These are phyloP conservation scores for Atkinsonella texensis DNA, from an alignment of 2,329 filamentous ascomycete species.

Conservation along the genomic window DNA sequence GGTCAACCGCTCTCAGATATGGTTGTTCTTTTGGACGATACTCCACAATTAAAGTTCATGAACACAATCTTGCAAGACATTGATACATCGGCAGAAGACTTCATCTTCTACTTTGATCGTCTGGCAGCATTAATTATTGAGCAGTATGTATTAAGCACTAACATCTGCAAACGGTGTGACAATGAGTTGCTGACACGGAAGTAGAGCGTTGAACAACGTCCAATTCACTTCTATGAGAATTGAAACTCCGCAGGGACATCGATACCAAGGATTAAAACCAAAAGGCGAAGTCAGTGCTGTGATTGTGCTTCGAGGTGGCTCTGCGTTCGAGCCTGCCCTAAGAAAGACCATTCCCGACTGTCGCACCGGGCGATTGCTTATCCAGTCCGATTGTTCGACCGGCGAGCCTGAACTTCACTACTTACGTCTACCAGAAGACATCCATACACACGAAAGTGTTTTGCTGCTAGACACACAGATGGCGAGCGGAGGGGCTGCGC, in stretches of 20 bases:
- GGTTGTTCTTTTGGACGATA: constrained; percentile 63
- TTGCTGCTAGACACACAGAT: constrained; percentile 88
- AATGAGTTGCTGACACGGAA: constrained; percentile 8
- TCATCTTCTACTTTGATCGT: constrained; percentile 95
- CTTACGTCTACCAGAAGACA: constrained; percentile 63
- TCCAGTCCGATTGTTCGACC: constrained; percentile 75
- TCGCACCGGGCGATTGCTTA: constrained; percentile 75
- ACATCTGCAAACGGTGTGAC: not conserved
- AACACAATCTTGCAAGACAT: constrained; percentile 82
- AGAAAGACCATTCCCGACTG: constrained; percentile 89
- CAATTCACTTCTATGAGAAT: constrained; percentile 54
- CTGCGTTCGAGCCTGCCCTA: constrained; percentile 76
- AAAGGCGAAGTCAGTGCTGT: constrained; percentile 74
- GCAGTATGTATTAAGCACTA: constrained; percentile 32
- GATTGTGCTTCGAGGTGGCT: constrained; percentile 77
- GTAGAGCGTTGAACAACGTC: constrained; percentile 64
- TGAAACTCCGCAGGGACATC: constrained; percentile 55
- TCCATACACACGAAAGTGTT: constrained; percentile 65
- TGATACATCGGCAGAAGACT: constrained; percentile 71
- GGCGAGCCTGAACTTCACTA: constrained; percentile 92
- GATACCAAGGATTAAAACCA: constrained; percentile 60
- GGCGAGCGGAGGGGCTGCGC: constrained; percentile 69
- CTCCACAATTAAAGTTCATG: constrained; percentile 73
- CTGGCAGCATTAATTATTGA: constrained; percentile 78
- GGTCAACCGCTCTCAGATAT: constrained; percentile 62